Evolutionary conservation across 805 yeast species (phyloP), one percentile per base, ranked within the genome.

Genomic region (Starmerella vaccinii): DNA sequence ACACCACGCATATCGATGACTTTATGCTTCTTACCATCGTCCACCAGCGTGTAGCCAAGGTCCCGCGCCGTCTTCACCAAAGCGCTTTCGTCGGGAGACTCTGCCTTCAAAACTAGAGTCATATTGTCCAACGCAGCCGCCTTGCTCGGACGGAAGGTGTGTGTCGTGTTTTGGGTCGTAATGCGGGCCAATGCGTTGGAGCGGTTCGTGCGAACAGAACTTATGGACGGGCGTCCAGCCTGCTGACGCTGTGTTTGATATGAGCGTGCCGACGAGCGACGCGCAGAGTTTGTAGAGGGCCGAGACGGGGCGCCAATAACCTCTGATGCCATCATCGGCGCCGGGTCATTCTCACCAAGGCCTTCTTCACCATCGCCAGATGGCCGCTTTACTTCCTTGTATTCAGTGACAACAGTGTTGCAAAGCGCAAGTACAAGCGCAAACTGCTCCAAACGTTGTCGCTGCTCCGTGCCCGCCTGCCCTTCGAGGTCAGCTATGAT

Each of bases 21-120:
- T 34, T 80, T 68, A 2, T 73, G 69, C 35, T 71, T 71, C 61
- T 82, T 71, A 19, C 72, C 71, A 40, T 79, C 70, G 39, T 75
- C 82, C 21, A 73, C 65, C 61, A 82, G 76, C 0, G 76, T 80
- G 57, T 80, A 73, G 9, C 94, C 94, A 27, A 83, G 58, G 62
- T 82, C 90, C 47, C 84, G 70, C 1, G 90, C 90, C 42, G 76
- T 81, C 1, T 82, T 71, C n/a, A 84, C 90, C 49, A 84, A 71
- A 0, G 92, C 89, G 38, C 82, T 78, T 63, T 84, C 94, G 68
- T 84, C 94, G 0, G 94, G 94, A 8, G 88, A 81, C 61, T 84
- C 89, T 1, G 90, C 89, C 59, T 82, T 81, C 67, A 77, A 81
- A 26, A 72, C 71, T 38, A 78, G 63, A 30, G 65, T 61, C 8